Evolutionary conservation across 2,329 filamentous ascomycete genomes (phyloP), one percentile per base, ranked within the genome.

Genomic region (Fonsecaea monophora): DNA sequence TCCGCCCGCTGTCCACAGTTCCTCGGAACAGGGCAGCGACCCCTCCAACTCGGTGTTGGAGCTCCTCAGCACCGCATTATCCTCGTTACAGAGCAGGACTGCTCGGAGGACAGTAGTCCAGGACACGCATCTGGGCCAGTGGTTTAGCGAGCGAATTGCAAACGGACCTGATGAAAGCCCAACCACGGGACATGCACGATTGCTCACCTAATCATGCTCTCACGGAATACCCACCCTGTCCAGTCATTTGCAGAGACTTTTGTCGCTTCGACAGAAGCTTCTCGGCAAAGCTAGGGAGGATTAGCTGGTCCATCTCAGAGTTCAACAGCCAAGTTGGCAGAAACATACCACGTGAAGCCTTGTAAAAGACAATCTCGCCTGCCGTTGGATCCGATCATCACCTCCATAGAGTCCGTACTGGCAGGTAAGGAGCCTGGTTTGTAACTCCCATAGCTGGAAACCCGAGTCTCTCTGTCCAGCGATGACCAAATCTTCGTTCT

Each of bases 371-470:
- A 55, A 30, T 34, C 53, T 32, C 4, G 53, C 53, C 30, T 55
- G 53, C 13, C 53, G 53, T 35, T 55, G 53, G 8, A 55, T 37
- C n/a, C 53, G 30, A 37, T 13, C 35, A 25, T 60, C 56, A 30
- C 56, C 56, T 15, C 56, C 40, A 18, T 18, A 60, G 37, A 60
- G 37, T 32, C 56, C 56, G 38, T 45, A 60, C 40, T 60, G 56
- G 40, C 56, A 60, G 40, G 56, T 48, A 18, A 60, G 56, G 38
- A 60, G 56, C 37, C 56, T 60, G 9, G 56, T 60, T 21, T 60
- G 56, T 15, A 60, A 60, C 10, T 60, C 56, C 56, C 56, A 60
- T 21, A 60, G 56, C 37, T 60, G 56, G n/a, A 60, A 60, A n/a
- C 56, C 56, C 38, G 56, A 60, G 38, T 60, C 56, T 45, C 56